phyloP scores from a whole-genome alignment of 116 monocot species.

The Dioscorea cayenensis region DNA sequence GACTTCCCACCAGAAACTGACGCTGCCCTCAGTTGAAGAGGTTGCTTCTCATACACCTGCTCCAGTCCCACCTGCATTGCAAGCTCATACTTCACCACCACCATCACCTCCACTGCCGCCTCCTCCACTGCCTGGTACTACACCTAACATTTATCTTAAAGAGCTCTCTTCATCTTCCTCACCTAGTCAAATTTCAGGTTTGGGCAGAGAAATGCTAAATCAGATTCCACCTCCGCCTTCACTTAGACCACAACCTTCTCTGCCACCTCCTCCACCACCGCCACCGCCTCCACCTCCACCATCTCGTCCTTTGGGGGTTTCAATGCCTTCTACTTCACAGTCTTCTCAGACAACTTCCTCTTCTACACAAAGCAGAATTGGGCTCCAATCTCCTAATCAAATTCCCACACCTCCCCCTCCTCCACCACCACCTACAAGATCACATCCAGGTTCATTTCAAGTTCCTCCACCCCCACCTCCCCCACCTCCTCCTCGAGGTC shows the following conservation, averaged over 20 bases:
- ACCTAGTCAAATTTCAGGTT: too few species aligned
- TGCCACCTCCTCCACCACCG: background rate
- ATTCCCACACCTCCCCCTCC: too few species aligned
- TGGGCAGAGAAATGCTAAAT: background rate
- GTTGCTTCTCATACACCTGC: background rate
- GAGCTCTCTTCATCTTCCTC: too few species aligned
- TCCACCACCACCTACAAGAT: constrained; percentile 2
- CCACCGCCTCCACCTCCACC: background rate
- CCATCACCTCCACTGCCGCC: constrained; percentile 20
- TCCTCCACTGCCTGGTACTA: constrained; percentile 1
- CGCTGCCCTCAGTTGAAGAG: background rate
- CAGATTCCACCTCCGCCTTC: constrained; percentile 4
- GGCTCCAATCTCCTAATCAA: too few species aligned
- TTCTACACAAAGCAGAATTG: background rate
- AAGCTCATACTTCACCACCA: constrained; percentile 11
- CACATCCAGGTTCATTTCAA: too few species aligned
- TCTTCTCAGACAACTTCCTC: background rate
- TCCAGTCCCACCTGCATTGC: background rate
- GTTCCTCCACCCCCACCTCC: constrained; percentile 10
- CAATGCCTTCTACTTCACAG: background rate
- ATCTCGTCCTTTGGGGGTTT: background rate
- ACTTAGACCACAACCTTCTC: background rate
- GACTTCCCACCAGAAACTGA: constrained; percentile 6
- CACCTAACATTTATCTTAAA: too few species aligned
- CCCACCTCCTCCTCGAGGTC: constrained; percentile 13